Base-by-base conservation (phyloP, 495 filamentous ascomycete genomes). In the Corynascus novoguineensis region DNA sequence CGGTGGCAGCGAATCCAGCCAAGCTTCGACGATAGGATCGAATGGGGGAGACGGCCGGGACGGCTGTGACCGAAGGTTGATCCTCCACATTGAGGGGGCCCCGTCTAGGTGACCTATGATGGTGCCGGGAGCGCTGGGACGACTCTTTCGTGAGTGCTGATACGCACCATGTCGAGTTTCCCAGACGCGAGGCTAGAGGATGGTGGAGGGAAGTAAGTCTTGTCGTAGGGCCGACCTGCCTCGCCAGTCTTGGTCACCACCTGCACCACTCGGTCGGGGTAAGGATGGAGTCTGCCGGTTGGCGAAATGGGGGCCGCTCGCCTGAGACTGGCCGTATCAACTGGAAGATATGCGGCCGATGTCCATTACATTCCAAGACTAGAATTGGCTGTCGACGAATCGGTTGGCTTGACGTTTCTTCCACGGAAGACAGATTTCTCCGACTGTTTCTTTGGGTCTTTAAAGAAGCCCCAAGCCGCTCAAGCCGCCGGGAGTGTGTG, bases 1-100 rank as follows among this genome's bases (percentile, higher is more conserved):
- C 6, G 41, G 48, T 7, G 63, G 59, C 19, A 68, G 47, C 3
- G 50, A 42, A 14, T 66, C 64, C 8, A 66, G 61, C 66, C 66
- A 68, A 17, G 61, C 49, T 49, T 68, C 66, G 51, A 66, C 57
- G 11, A 38, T 17, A 15, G 57, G 61, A 28, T 60, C 55, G 19
- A 40, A 56, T 11, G 42, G 35, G 2, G 58, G 58, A n/a, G 55
- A 29, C 17, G 62, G 58, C 47, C 62, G 47, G 27, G 61, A 45
- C 40, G 56, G 59, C 44, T 35, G 49, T n/a, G 34, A 46, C 29
- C 19, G 41, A 9, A 53, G 19, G 15, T 9, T 47, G 29, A 57
- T 24, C 27, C 50, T 29, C 42, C 34, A 29, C 53, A 61, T 57
- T n/a, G 54, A 47, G 25, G n/a, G 44, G 9, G 10, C 6, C n/a